Evolutionary conservation across 2,329 filamentous ascomycete species (phyloP).

Genomic region (Neoascochyta sp.): DNA sequence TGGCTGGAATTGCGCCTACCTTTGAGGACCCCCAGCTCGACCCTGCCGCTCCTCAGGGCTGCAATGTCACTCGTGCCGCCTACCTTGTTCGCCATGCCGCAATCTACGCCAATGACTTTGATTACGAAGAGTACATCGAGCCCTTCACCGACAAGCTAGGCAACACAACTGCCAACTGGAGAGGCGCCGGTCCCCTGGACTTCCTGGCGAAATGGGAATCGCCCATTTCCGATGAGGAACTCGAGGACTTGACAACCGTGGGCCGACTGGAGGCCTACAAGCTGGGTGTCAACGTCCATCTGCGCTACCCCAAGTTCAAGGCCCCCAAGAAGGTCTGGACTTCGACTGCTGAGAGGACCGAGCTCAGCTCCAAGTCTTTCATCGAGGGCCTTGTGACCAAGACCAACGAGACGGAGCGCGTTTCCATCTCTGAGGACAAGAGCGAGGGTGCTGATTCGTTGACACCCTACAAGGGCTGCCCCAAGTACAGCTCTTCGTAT

Average conservation of each 20-base stretch:
- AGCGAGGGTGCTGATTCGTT: slow-evolving; percentile 58
- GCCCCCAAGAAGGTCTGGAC: slow-evolving; percentile 58
- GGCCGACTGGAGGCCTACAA: slow-evolving; percentile 59
- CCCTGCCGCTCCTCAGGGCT: slow-evolving; percentile 49
- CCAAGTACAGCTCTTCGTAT: slow-evolving; percentile 56
- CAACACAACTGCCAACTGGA: slow-evolving; percentile 59
- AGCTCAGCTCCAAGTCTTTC: slow-evolving; percentile 56
- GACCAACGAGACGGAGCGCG: slow-evolving; percentile 53
- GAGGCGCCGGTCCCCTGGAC: slow-evolving; percentile 51
- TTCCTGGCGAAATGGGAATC: slow-evolving; percentile 57
- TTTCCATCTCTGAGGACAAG: slow-evolving; percentile 55
- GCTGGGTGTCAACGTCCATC: slow-evolving; percentile 56
- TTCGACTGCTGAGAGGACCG: slow-evolving; percentile 60
- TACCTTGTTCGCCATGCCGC: slow-evolving; percentile 51
- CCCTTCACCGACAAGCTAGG: slow-evolving; percentile 55
- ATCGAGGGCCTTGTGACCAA: slow-evolving; percentile 55
- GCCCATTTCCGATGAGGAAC: slow-evolving; percentile 55
- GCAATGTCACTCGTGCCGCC: slow-evolving; percentile 49
- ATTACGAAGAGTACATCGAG: slow-evolving; percentile 51
- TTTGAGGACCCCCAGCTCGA: slow-evolving; percentile 49
- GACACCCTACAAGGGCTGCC: slow-evolving; percentile 63
- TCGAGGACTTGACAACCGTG: slow-evolving; percentile 58
- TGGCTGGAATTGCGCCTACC: slow-evolving; percentile 50
- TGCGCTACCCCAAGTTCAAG: slow-evolving; percentile 55
- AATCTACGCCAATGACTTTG: slow-evolving; percentile 53